A percentile compares a stretch with the other conserved stretches of the same genome.
These are phyloP conservation scores for Xylariaceae sp. DNA, from an alignment of 2,329 filamentous ascomycete species.

Conservation along the genomic window DNA sequence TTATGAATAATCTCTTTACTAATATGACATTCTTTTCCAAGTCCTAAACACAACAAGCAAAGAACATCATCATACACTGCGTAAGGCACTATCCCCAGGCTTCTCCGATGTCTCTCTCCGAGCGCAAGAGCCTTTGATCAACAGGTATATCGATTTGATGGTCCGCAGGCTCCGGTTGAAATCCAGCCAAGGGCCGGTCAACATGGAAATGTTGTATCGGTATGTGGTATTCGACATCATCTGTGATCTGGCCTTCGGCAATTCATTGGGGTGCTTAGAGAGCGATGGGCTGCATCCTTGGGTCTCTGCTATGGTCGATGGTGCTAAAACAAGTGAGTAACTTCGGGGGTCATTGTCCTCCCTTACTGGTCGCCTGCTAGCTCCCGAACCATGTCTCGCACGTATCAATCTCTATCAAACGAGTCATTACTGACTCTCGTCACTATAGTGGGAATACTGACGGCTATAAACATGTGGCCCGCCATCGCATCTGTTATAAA, in stretches of 20 bases:
- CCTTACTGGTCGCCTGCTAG: conserved; percentile 14
- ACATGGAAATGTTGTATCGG: conserved; percentile 37
- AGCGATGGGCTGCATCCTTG: conserved; percentile 31
- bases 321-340: no score
- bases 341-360: not conserved
- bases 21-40: conserved; percentile 20
- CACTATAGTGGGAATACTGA: no score
- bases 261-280: conserved; percentile 38
- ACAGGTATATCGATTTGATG: conserved; percentile 39
- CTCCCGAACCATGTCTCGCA: conserved; percentile 21
- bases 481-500: no score
- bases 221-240: conserved; percentile 30
- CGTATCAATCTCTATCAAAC: no score
- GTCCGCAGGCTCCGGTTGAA: conserved; percentile 35
- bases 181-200: conserved; percentile 18
- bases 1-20: no score
- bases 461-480: no score
- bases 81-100: conserved; percentile 30
- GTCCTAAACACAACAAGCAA: conserved; percentile 30
- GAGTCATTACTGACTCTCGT: no score
- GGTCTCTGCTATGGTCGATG: no score
- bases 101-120: conserved; percentile 29
- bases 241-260: conserved; percentile 36
- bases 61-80: conserved; percentile 26
- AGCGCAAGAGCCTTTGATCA: conserved; percentile 31